Evolutionary conservation across 352 stramenopile genomes (phyloP), one percentile per base, ranked within the genome.

Genomic region (Phytophthora quininea): DNA sequence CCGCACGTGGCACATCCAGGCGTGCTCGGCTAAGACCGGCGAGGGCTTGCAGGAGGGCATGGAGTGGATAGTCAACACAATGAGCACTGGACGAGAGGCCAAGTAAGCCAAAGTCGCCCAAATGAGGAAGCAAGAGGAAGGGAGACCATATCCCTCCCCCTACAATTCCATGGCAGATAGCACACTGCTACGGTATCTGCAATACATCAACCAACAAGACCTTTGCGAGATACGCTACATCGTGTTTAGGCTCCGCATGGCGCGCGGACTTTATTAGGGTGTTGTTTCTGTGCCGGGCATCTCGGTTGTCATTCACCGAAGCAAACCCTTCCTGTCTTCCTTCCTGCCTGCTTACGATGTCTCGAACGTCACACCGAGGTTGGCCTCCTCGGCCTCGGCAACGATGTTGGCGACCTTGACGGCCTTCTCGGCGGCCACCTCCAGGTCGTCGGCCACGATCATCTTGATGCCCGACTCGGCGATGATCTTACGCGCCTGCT

Each of bases 381-480:
- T 80, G 46, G 85, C 84, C 64, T 90, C 40, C 54, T 87, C 79
- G 62, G 86, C 86, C 74, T 92, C 81, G 59, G 76, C 69, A 48
- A 94, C 84, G 57, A 94, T 94, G 71, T 92, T 84, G 51, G 86
- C 86, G 60, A 92, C 90, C 77, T 94, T 92, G 54, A 99, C 97
- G 29, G 97, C 97, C 87, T 98, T 98, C 63, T 90, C 80, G 31
- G 96, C 96, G 35, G 96, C 97, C 82, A 98, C 93, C 54, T 99
- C 97, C 38, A 99, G 80, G 82, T 99, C 95, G 72, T 98, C 82
- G 43, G 95, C 84, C 24, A 97, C 90, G 64, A 97, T 98, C 85
- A 99, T 97, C 73, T 97, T 90, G 62, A 98, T 94, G 58, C 95
- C 95, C 67, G 84, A 97, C 56, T 89, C 90, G 56, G 90, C 80